Evolutionary conservation across 139 green algal genomes (phyloP).

Genomic region (Chlorella vulgaris): DNA sequence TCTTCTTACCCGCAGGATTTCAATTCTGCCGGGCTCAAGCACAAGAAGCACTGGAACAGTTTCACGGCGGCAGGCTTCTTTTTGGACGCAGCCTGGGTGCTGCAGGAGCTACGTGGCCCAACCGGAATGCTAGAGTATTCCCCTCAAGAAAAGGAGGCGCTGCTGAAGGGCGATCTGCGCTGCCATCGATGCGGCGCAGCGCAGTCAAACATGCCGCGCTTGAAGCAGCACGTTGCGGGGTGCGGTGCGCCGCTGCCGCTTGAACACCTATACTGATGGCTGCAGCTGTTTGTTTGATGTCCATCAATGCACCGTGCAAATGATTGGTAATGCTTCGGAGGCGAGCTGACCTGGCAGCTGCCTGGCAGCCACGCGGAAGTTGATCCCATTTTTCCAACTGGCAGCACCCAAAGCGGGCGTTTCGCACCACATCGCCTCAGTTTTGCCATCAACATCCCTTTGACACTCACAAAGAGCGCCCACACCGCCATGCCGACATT

Average conservation of each 20-base stretch:
- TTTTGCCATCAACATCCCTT: no score
- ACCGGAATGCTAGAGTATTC: slow-evolving; percentile 46
- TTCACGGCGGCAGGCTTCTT: slow-evolving; percentile 89
- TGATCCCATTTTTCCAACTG: no score
- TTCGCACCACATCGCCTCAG: no score
- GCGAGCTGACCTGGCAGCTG: no score
- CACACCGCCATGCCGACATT: no score
- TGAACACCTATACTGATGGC: neutral
- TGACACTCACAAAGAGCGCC: no score
- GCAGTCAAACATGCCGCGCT: slow-evolving; percentile 62
- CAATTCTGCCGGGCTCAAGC: slow-evolving; percentile 68
- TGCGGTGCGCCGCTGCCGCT: slow-evolving; percentile 3
- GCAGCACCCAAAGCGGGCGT: no score
- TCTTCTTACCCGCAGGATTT: slow-evolving; percentile 56
- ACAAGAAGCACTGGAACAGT: slow-evolving; percentile 85
- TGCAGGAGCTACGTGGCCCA: slow-evolving; percentile 9
- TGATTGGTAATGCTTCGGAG: no score
- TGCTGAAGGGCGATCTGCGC: slow-evolving; percentile 61
- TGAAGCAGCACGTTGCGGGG: slow-evolving; percentile 77
- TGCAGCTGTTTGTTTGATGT: neutral
- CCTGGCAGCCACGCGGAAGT: no score
- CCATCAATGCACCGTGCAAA: no score
- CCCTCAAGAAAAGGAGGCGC: slow-evolving; percentile 29
- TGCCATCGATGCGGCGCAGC: slow-evolving; percentile 67
- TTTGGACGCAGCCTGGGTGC: slow-evolving; percentile 47